Evolutionary conservation across 805 yeast genomes (phyloP).

Genomic region (Nakazawaea siamensis): DNA sequence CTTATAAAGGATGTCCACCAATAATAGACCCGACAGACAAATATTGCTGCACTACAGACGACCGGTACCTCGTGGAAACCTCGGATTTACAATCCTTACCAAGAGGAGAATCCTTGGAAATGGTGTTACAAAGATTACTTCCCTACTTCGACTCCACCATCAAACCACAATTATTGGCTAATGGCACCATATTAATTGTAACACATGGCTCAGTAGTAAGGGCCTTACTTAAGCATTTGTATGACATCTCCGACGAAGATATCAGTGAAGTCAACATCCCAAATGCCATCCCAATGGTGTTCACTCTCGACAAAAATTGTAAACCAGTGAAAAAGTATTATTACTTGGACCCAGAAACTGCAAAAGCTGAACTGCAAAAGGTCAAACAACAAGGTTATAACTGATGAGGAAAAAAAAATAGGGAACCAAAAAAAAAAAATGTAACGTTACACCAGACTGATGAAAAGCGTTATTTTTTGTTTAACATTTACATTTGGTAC

Average conservation of each 20-base stretch:
- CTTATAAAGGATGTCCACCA: slow-evolving; percentile 68
- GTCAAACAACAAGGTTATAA: slow-evolving; percentile 71
- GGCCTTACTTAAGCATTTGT: slow-evolving; percentile 62
- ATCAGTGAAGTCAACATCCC: slow-evolving; percentile 74
- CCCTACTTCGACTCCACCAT: slow-evolving; percentile 53
- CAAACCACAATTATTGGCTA: slow-evolving; percentile 35
- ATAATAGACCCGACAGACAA: slow-evolving; percentile 28
- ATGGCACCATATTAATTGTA: slow-evolving; percentile 56
- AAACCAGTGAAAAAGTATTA: slow-evolving; percentile 45
- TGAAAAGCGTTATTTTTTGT: background rate
- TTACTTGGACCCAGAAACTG: slow-evolving; percentile 76
- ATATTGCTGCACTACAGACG: slow-evolving; percentile 27
- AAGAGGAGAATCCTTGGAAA: slow-evolving; percentile 62
- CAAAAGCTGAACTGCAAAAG: slow-evolving; percentile 69
- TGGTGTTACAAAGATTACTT: slow-evolving; percentile 59
- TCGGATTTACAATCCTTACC: slow-evolving; percentile 49
- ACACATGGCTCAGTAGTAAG: slow-evolving; percentile 82
- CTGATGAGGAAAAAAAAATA: too few species aligned
- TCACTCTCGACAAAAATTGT: slow-evolving; percentile 48
- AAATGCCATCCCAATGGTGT: slow-evolving; percentile 73
- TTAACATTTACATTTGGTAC: background rate
- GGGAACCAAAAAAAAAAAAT: too few species aligned
- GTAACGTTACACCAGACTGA: too few species aligned
- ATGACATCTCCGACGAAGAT: slow-evolving; percentile 54
- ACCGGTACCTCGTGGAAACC: slow-evolving; percentile 33